Percentiles rank a stretch among this genome's conserved stretches.
Evolutionary conservation across 768 basidiomycete genomes (phyloP).

Genomic region (Boletellus ananiceps): DNA sequence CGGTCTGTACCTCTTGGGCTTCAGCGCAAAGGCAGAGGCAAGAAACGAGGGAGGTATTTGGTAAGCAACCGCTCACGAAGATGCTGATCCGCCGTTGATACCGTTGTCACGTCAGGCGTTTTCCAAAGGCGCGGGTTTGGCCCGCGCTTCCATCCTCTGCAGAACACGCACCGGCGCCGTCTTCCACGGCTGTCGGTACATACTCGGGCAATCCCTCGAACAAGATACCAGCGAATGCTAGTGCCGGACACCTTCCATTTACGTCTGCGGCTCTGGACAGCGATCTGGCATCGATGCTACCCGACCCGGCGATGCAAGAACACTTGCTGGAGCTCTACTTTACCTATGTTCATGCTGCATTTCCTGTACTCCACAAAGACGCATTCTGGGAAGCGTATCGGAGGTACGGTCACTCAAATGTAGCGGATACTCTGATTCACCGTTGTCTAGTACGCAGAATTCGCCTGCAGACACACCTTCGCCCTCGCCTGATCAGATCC

Average conservation of each 20-base stretch:
- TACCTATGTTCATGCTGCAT: slow-evolving; percentile 70
- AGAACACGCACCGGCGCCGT: slow-evolving; percentile 23
- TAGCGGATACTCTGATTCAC: background rate
- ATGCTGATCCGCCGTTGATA: slow-evolving; percentile 14
- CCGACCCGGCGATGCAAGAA: slow-evolving; percentile 55
- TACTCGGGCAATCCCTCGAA: slow-evolving; percentile 1
- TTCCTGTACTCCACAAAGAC: slow-evolving; percentile 73
- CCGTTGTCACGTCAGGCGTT: slow-evolving; percentile 49
- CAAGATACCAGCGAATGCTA: slow-evolving; percentile 8
- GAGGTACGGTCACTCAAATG: slow-evolving; percentile 28
- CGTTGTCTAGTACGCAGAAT: slow-evolving; percentile 21
- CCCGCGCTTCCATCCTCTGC: slow-evolving; percentile 45
- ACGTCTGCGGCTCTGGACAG: slow-evolving; percentile 28
- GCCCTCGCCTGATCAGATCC: slow-evolving; percentile 20
- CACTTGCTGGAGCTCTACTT: slow-evolving; percentile 76
- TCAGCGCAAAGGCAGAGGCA: slow-evolving; percentile 54
- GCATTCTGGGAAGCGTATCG: slow-evolving; percentile 59
- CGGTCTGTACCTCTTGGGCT: slow-evolving; percentile 69
- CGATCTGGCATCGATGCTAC: slow-evolving; percentile 46
- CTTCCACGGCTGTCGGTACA: slow-evolving; percentile 5
- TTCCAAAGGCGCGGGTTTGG: slow-evolving; percentile 89
- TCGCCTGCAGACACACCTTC: slow-evolving; percentile 31
- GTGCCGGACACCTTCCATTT: slow-evolving; percentile 11
- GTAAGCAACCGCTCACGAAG: slow-evolving; percentile 33
- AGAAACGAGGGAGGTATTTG: slow-evolving; percentile 76